Base-by-base conservation (phyloP, 2,329 filamentous ascomycete species). In the Phaeomoniella chlamydospora region DNA sequence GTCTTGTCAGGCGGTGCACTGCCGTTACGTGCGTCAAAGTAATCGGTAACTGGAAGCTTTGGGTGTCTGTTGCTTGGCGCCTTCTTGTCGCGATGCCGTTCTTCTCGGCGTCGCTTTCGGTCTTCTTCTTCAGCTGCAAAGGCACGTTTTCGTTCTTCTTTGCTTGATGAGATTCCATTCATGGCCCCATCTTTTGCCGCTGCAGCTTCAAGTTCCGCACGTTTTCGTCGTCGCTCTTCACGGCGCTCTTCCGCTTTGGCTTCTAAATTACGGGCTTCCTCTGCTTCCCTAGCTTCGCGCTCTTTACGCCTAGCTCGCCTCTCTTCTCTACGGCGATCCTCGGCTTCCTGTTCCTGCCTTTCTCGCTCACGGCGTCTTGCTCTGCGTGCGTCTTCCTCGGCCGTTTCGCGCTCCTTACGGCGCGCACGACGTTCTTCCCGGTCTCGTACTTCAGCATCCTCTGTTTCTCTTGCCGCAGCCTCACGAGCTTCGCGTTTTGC, bases 271-370 rank as follows among this genome's bases (percentile, higher is more conserved):
- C 57, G 54, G 19, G 53, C 46, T 22, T 50, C 49, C 19, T 52
- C 51, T 40, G 53, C 49, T 30, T 48, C 54, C 40, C 53, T 26
- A n/a, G 22, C 22, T 46, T 29, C 46, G 43, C 9, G 45, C 46
- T 19, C 48, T 41, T 15, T 49, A 46, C 29, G 49, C 29, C 72
- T 65, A 2, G 67, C 66, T 35, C 76, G 71, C 43, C 70, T 74
- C 39, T 78, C 73, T 41, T 73, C 70, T 37, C 65, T 60, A 39
- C 61, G 59, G 40, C 65, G 62, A 18, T 63, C 61, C 45, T 75
- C 71, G 2, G 61, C 64, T n/a, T 70, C 69, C 19, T 71, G 70
- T 38, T 76, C 72, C 31, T 69, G 66, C 38, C 59, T 66, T 34
- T 65, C 64, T 26, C 67, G 69, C 29, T 53, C 48, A 15, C 46